Percentiles rank a stretch among this genome's conserved stretches.
These are phyloP conservation scores for Pichia sporocuriosa DNA, from an alignment of 805 yeast genomes.

Conservation along the genomic window DNA sequence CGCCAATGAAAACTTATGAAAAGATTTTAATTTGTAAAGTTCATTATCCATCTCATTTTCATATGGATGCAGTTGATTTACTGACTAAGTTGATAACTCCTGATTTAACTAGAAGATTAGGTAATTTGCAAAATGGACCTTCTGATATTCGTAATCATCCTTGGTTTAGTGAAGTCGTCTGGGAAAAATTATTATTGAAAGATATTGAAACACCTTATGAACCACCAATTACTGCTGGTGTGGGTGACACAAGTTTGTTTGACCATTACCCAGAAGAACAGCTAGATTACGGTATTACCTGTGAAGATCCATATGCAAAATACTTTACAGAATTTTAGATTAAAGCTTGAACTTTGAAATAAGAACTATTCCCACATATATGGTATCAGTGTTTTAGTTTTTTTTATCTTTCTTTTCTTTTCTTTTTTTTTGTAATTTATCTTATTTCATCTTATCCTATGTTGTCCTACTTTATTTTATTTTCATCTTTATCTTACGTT, in stretches of 20 bases:
- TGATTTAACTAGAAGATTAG: conserved; percentile 50
- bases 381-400: neutral
- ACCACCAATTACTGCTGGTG: conserved; percentile 57
- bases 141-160: conserved; percentile 50
- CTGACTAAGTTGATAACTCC: conserved; percentile 45
- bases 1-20: conserved; percentile 59
- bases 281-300: conserved; percentile 73
- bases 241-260: conserved; percentile 56
- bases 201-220: conserved; percentile 61
- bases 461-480: neutral
- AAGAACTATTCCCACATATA: too few species aligned
- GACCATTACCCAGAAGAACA: conserved; percentile 77
- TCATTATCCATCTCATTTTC: conserved; percentile 46
- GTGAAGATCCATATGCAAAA: conserved; percentile 36
- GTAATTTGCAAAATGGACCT: conserved; percentile 52
- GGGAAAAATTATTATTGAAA: conserved; percentile 49
- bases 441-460: too few species aligned
- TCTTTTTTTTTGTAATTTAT: neutral
- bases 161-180: conserved; percentile 55
- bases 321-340: conserved; percentile 29
- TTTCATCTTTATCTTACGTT: too few species aligned
- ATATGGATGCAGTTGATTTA: conserved; percentile 47
- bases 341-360: too few species aligned
- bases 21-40: conserved; percentile 49
- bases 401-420: neutral